Percentiles rank a stretch among this genome's conserved stretches.
phyloP scores from a whole-genome alignment of 352 stramenopile genomes.

The Globisporangium polare region DNA sequence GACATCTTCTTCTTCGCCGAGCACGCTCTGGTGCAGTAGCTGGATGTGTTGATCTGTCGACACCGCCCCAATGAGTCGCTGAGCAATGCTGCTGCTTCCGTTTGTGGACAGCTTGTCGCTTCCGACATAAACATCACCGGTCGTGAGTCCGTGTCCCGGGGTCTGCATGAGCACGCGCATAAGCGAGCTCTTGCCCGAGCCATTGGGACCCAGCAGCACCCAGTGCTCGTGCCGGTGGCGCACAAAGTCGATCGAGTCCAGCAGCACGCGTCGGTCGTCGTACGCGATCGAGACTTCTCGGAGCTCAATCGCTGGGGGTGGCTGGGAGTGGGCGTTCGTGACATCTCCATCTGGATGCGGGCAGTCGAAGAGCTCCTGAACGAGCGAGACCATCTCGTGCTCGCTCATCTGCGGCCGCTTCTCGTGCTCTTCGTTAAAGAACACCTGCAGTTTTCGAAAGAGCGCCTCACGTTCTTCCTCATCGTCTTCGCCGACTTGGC shows the following conservation, averaged over 20 bases:
- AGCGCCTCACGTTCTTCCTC: constrained; percentile 18
- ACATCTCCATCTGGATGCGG: neutral
- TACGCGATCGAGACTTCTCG: constrained; percentile 60
- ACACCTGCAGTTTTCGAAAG: constrained; percentile 29
- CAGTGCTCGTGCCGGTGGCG: constrained; percentile 55
- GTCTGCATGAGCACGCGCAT: constrained; percentile 71
- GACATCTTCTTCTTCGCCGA: constrained; percentile 5
- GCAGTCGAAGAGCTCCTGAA: constrained; percentile 37
- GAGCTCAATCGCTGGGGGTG: constrained; percentile 30
- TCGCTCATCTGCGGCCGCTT: constrained; percentile 32
- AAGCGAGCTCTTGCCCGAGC: constrained; percentile 73
- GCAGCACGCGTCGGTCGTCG: constrained; percentile 39
- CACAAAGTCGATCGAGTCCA: constrained; percentile 51
- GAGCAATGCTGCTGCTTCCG: neutral
- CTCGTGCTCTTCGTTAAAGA: constrained; percentile 33
- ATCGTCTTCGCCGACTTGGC: constrained; percentile 24
- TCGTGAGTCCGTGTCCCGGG: constrained; percentile 39
- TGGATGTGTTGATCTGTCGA: constrained; percentile 90
- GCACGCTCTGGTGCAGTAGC: constrained; percentile 45
- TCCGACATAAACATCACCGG: constrained; percentile 36
- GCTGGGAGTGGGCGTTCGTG: neutral
- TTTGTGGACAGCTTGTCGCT: constrained; percentile 11
- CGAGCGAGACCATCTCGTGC: constrained; percentile 26
- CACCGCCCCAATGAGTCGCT: constrained; percentile 54
- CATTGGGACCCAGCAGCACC: constrained; percentile 65